These are phyloP conservation scores for Mycena alexandri DNA, from an alignment of 768 basidiomycete genomes.

Conservation along the genomic window DNA sequence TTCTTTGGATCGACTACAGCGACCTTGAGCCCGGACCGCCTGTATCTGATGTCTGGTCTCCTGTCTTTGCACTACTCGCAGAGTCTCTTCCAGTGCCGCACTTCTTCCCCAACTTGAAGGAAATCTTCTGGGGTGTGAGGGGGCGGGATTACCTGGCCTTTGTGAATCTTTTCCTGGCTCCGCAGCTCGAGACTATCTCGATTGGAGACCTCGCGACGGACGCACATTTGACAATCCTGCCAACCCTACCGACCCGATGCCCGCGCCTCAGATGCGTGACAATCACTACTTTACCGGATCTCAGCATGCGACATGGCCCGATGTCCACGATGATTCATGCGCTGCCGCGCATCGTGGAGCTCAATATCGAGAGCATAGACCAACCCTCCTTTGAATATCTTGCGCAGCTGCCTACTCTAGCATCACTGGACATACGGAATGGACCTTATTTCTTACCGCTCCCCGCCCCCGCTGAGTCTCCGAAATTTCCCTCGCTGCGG, in stretches of 20 bases:
- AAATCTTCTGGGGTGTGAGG: not conserved
- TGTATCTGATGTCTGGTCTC: not conserved
- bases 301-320: not conserved
- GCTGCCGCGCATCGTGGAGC: not conserved
- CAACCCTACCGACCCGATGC: not conserved
- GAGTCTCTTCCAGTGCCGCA: not conserved
- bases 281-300: not conserved
- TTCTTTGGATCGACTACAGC: not conserved
- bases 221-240: not conserved
- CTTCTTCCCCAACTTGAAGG: not conserved
- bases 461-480: not conserved
- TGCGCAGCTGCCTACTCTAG: not conserved
- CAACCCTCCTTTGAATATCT: constrained; percentile 1
- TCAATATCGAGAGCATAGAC: not conserved
- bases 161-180: not conserved
- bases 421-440: not conserved
- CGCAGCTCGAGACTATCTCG: not conserved
- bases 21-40: too few species aligned
- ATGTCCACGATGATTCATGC: not conserved
- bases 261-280: not conserved
- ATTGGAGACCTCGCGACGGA: not conserved
- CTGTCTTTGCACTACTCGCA: not conserved
- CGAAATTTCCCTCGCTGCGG: not conserved
- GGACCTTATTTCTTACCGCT: not conserved
- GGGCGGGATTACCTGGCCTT: not conserved